A percentile compares a stretch with the other conserved stretches of the same genome.
These are phyloP conservation scores for Pichia sp. DNA, from an alignment of 1,139 yeast genomes.

Conservation along the genomic window DNA sequence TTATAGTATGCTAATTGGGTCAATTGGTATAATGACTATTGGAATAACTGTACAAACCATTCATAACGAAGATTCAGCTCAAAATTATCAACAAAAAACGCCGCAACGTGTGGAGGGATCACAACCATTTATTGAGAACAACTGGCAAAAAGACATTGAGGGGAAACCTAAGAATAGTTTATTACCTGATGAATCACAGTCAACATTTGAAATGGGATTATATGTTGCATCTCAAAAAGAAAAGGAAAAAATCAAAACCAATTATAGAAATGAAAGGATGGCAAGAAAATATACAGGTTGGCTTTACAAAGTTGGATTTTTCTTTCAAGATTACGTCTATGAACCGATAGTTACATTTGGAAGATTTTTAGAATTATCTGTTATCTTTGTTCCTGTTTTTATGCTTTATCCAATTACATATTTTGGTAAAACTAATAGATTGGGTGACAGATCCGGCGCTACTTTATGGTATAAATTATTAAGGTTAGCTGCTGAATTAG, in stretches of 20 bases:
- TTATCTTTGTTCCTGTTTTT: conserved; percentile 66
- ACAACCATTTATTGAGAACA: conserved; percentile 15
- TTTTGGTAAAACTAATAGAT: conserved; percentile 43
- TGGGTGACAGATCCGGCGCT: conserved; percentile 54
- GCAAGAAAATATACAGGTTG: conserved; percentile 27
- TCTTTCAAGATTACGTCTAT: conserved; percentile 44
- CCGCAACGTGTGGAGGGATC: conserved; percentile 11
- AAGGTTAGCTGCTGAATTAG: conserved; percentile 66
- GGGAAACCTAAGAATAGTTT: conserved; percentile 21
- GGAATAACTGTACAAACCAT: background rate
- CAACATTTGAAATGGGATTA: conserved; percentile 65
- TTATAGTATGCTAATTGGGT: background rate
- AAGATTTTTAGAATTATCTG: conserved; percentile 62
- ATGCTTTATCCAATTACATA: conserved; percentile 58
- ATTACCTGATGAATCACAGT: conserved; percentile 42
- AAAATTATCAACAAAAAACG: background rate
- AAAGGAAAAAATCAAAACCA: conserved; percentile 32
- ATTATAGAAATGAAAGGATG: conserved; percentile 29
- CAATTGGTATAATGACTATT: background rate
- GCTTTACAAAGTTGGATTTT: conserved; percentile 36
- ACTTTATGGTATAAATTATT: conserved; percentile 64
- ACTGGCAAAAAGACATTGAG: conserved; percentile 14
- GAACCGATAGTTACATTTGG: conserved; percentile 67
- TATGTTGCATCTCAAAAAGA: conserved; percentile 56
- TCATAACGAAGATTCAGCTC: conserved; percentile 6